Conservation (phyloP, 2,329 filamentous ascomycete genomes). For the Cyanodermella asteris region DNA sequence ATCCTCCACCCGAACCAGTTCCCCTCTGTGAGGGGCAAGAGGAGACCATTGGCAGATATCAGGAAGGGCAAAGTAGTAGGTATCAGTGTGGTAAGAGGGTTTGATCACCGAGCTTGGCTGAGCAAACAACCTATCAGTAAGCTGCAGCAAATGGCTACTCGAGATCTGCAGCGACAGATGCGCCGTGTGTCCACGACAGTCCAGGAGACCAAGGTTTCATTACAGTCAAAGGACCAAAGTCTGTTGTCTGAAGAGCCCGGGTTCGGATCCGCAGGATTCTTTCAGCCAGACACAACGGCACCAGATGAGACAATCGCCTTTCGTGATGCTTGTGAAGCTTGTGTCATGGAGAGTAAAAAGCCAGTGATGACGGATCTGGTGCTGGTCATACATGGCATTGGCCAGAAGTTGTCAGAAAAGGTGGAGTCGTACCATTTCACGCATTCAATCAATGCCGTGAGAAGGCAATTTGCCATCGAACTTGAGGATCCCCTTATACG, state of each 20-base stretch:
- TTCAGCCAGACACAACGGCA: too few relatives aligned
- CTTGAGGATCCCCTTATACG: constrained; percentile 54
- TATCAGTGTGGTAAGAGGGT: constrained; percentile 72
- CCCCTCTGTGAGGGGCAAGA: constrained; percentile 65
- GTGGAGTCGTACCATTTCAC: constrained; percentile 97
- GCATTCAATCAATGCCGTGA: constrained; percentile 78
- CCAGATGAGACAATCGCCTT: too few relatives aligned
- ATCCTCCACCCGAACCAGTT: constrained; percentile 68
- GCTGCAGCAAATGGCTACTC: constrained; percentile 29
- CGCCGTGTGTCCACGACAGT: too few relatives aligned
- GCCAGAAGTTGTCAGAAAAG: constrained; percentile 82
- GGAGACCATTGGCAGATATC: constrained; percentile 64
- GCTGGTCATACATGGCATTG: constrained; percentile 77
- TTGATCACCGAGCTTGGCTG: constrained; percentile 58
- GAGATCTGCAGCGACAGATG: constrained; percentile 20
- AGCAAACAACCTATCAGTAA: too few relatives aligned
- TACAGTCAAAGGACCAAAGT: too few relatives aligned
- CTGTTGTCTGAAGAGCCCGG: too few relatives aligned
- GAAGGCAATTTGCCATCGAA: constrained; percentile 69
- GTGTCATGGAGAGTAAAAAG: constrained; percentile 38
- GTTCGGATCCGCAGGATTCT: too few relatives aligned
- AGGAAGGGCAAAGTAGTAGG: constrained; percentile 65
- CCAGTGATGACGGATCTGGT: constrained; percentile 68
- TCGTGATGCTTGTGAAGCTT: constrained; percentile 37
- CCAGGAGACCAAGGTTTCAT: too few relatives aligned